These are phyloP conservation scores for Pythium sp. DNA, from an alignment of 352 stramenopile species.

Conservation along the genomic window DNA sequence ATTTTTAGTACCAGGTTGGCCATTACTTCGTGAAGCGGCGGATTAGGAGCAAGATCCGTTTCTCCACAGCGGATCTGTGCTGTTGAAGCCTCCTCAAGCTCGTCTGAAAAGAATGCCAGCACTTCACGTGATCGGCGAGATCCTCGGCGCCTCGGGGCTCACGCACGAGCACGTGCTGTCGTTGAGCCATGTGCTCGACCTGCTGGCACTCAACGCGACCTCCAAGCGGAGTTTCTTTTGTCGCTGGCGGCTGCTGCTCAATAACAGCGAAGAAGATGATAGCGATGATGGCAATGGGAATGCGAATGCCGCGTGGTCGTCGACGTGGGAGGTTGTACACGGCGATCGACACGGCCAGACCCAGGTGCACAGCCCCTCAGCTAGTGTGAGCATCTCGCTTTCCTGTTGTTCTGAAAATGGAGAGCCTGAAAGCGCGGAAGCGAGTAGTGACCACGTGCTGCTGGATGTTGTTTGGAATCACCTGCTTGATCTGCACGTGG, in stretches of 20 bases:
- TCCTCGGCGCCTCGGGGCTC: constrained; percentile 42
- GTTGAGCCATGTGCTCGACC: constrained; percentile 31
- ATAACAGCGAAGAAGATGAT: not conserved
- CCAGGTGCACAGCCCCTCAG: constrained; percentile 31
- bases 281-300: not conserved
- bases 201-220: constrained; percentile 36
- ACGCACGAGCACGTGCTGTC: constrained; percentile 12
- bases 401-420: not conserved
- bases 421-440: not conserved
- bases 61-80: not conserved
- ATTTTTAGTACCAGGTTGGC: not conserved
- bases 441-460: not conserved
- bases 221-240: constrained; percentile 48
- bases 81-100: not conserved
- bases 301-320: constrained; percentile 1
- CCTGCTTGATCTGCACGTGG: constrained; percentile 52
- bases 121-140: constrained; percentile 47
- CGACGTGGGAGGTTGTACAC: constrained; percentile 38
- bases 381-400: constrained; percentile 13
- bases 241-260: constrained; percentile 36
- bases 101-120: constrained; percentile 26
- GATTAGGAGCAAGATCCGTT: too few species aligned
- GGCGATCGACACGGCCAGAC: constrained; percentile 43
- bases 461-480: constrained; percentile 53
- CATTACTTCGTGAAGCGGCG: not conserved